Conservation (phyloP, 2,329 filamentous ascomycete species). For the Fusarium piperis region DNA sequence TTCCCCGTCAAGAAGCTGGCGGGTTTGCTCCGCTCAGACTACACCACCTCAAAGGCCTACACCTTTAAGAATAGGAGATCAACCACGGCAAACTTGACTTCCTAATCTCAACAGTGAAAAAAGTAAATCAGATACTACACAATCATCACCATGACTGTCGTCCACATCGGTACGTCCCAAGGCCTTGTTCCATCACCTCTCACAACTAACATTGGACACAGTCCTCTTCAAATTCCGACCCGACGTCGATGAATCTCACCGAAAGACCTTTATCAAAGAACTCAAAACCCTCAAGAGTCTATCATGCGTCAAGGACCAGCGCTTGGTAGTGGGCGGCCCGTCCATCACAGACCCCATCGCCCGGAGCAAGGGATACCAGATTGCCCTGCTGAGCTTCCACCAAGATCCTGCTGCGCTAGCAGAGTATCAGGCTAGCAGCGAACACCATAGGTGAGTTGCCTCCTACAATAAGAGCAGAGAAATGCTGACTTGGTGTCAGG, state of each 20-base stretch:
- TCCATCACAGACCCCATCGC: constrained; percentile 62
- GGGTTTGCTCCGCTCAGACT: neutral
- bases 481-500: constrained; percentile 43
- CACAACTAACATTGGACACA: constrained; percentile 29
- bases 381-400: constrained; percentile 63
- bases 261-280: constrained; percentile 55
- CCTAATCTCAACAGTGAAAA: neutral
- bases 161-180: constrained; percentile 46
- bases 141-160: constrained; percentile 43
- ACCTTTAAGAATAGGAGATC: neutral
- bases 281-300: constrained; percentile 60
- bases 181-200: no score
- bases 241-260: constrained; percentile 54
- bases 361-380: constrained; percentile 63
- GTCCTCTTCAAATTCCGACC: constrained; percentile 61
- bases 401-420: constrained; percentile 55
- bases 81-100: neutral
- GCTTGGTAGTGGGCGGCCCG: constrained; percentile 61
- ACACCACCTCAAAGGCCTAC: neutral
- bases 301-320: constrained; percentile 58
- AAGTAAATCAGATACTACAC: neutral
- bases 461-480: accelerated
- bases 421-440: constrained; percentile 61
- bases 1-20: neutral
- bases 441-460: constrained; percentile 58